phyloP scores from a whole-genome alignment of 768 basidiomycete genomes.

The Lyophyllum decastes region DNA sequence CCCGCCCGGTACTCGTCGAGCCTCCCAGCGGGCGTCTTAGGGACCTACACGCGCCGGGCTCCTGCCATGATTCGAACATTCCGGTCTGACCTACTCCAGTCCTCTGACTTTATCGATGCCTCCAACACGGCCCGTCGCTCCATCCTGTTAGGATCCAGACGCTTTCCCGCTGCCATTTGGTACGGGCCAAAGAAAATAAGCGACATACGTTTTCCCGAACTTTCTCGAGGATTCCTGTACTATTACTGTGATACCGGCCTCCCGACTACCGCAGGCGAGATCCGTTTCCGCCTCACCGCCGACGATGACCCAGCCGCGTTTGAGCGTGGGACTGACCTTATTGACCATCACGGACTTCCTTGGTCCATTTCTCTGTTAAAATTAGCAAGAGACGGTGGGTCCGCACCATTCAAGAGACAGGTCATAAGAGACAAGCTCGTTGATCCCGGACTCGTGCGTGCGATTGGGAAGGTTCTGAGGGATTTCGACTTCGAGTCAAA shows the following conservation, averaged over 20 bases:
- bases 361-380: background rate
- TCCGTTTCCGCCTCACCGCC: conserved; percentile 21
- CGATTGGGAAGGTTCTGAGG: background rate
- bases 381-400: background rate
- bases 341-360: background rate
- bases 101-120: too few relatives aligned
- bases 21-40: too few relatives aligned
- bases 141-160: too few relatives aligned
- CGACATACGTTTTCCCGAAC: too few relatives aligned
- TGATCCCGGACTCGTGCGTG: background rate
- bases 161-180: too few relatives aligned
- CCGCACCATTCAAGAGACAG: background rate
- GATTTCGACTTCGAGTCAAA: background rate
- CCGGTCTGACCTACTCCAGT: too few relatives aligned
- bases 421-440: background rate
- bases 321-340: background rate
- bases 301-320: background rate
- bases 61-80: too few relatives aligned
- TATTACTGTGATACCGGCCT: conserved; percentile 6
- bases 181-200: too few relatives aligned
- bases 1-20: too few relatives aligned
- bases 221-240: conserved; percentile 20
- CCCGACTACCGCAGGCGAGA: conserved; percentile 6
- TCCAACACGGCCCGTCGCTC: too few relatives aligned
- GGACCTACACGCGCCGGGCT: too few relatives aligned